Evolutionary conservation across 2,329 filamentous ascomycete species (phyloP).

Genomic region (Metarhizium brunneum): DNA sequence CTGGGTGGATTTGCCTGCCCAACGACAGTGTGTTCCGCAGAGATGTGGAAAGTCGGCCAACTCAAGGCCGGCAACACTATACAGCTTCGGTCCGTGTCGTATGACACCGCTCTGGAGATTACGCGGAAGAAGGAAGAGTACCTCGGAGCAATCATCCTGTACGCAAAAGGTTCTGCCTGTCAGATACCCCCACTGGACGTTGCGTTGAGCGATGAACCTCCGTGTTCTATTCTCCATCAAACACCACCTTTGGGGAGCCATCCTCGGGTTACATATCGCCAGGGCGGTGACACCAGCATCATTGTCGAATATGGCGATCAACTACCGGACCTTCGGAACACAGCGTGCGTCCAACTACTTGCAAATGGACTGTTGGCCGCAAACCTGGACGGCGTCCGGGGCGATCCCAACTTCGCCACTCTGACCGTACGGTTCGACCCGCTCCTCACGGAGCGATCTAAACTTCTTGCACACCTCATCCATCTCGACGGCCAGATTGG

Average conservation of each 20-base stretch:
- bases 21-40: constrained; percentile 19
- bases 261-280: constrained; percentile 30
- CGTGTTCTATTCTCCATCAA: constrained; percentile 14
- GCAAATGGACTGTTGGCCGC: constrained; percentile 3
- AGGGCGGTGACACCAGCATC: constrained; percentile 40
- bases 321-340: constrained; percentile 44
- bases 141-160: background rate
- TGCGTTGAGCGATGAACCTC: background rate
- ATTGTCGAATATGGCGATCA: constrained; percentile 50
- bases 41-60: constrained; percentile 27
- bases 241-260: constrained; percentile 17
- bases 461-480: constrained; percentile 6
- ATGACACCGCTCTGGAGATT: background rate
- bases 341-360: constrained; percentile 13
- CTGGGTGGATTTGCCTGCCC: constrained; percentile 23
- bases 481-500: constrained; percentile 9
- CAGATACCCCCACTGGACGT: constrained; percentile 1
- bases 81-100: constrained; percentile 1
- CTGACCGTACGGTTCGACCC: constrained; percentile 13
- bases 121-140: constrained; percentile 1
- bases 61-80: constrained; percentile 20
- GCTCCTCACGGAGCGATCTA: constrained; percentile 7
- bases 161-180: background rate
- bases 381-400: constrained; percentile 4
- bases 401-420: constrained; percentile 11